Evolutionary conservation across 352 stramenopile genomes (phyloP), one percentile per base, ranked within the genome.

Genomic region (Phytophthora palmivora): DNA sequence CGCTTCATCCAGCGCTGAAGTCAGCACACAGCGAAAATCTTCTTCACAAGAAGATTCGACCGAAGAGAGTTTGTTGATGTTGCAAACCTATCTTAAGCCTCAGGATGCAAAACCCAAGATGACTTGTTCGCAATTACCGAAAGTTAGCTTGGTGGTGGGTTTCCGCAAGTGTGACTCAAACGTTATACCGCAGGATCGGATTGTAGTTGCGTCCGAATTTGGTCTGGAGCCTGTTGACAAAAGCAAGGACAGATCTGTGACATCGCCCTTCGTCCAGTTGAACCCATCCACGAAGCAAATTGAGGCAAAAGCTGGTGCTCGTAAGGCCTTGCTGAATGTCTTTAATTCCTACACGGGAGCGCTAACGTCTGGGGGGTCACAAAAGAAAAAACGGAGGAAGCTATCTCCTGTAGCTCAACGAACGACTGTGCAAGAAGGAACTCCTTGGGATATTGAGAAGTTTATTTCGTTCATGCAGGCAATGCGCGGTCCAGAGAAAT

Each of bases 391-490:
- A 48, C 80, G 75, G 41, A 66, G 62, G 19, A 89, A 73, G 18
- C 24, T 81, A 26, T 62, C 76, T 18, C 46, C 63, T n/a, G 10
- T 22, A n/a, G 21, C 38, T 45, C 55, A 64, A 16, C 33, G 38
- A 3, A 65, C 52, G 7, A 45, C 46, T 47, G 41, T 15, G 12
- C 24, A 43, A 14, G 48, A 37, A 14, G 48, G 46, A 63, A 14
- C 38, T 58, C 33, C 50, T 36, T 93, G 84, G 84, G 65, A 89
- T 57, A 72, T 93, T 22, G 75, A 93, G 19, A 86, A 81, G 33
- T 93, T 91, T 43, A 86, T 75, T 15, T 63, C 63, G 0, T 91
- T 93, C 30, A 78, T 81, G 72, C 18, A 43, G 28, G 58, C 53
- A 34, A 32, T 74, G 22, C 60, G 58, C 53, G 58, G 56, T 11